These are phyloP conservation scores for Trametes versicolor DNA, from an alignment of 1,284 basidiomycete species.

Conservation along the genomic window DNA sequence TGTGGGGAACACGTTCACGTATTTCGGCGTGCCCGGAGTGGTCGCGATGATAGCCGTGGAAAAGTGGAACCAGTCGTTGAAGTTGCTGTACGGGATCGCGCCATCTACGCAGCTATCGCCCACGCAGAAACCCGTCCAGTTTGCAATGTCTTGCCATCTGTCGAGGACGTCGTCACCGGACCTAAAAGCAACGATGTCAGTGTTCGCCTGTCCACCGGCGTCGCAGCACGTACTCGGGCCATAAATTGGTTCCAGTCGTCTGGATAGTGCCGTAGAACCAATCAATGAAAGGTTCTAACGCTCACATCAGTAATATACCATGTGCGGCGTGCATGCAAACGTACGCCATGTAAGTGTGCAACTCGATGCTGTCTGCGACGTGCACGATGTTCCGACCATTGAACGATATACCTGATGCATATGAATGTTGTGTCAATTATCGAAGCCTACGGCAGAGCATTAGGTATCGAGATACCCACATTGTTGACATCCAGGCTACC, in stretches of 20 bases:
- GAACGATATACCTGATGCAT: slow-evolving; percentile 10
- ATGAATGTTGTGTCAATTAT: no score
- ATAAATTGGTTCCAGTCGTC: slow-evolving; percentile 13
- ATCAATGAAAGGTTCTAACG: slow-evolving; percentile 20
- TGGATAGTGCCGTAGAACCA: slow-evolving; percentile 25
- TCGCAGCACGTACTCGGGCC: slow-evolving; percentile 9
- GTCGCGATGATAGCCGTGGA: slow-evolving; percentile 17
- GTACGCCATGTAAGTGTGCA: slow-evolving; percentile 23
- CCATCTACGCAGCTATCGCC: slow-evolving; percentile 14
- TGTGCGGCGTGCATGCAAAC: background rate
- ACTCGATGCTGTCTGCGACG: slow-evolving; percentile 3
- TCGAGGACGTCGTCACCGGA: slow-evolving; percentile 22
- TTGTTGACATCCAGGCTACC: slow-evolving; percentile 16
- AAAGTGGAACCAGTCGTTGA: slow-evolving; percentile 28
- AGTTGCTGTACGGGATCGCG: slow-evolving; percentile 22
- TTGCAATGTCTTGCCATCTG: slow-evolving; percentile 19
- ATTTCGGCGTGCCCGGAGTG: slow-evolving; percentile 15
- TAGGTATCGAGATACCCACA: background rate
- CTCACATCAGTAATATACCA: background rate
- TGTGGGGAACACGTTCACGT: background rate
- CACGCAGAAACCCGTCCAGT: slow-evolving; percentile 18
- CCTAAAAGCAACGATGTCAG: background rate
- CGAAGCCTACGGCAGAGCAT: background rate
- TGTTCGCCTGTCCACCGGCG: background rate
- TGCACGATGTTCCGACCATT: slow-evolving; percentile 16